A percentile compares a stretch with the other conserved stretches of the same genome.
phyloP scores from a whole-genome alignment of 768 basidiomycete genomes.

The Boletus huronensis region DNA sequence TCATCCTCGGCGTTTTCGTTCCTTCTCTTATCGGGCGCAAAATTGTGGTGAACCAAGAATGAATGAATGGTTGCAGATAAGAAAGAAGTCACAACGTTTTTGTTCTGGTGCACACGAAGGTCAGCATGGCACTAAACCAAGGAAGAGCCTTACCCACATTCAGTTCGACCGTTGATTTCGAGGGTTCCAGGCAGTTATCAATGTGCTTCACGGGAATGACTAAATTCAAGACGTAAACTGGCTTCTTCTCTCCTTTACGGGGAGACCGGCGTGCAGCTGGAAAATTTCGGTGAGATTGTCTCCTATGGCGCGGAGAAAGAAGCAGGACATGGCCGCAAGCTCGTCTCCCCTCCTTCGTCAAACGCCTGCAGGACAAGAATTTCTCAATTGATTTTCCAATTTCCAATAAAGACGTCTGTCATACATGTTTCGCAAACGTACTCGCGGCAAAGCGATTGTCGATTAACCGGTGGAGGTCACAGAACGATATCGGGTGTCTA shows the following conservation, averaged over 20 bases:
- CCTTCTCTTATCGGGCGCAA: conserved; percentile 33
- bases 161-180: conserved; percentile 64
- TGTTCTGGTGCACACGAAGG: conserved; percentile 44
- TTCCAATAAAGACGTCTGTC: conserved; percentile 12
- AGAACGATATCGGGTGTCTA: conserved; percentile 58
- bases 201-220: conserved; percentile 60
- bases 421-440: conserved; percentile 71
- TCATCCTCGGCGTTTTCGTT: conserved; percentile 16
- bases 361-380: conserved; percentile 48
- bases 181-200: conserved; percentile 80
- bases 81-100: conserved; percentile 50
- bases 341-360: conserved; percentile 58
- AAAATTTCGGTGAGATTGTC: conserved; percentile 6
- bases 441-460: conserved; percentile 64
- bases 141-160: conserved; percentile 44
- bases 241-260: conserved; percentile 71
- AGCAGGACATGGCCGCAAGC: conserved; percentile 21
- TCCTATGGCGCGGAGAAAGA: conserved; percentile 8
- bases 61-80: conserved; percentile 54
- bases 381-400: conserved; percentile 2
- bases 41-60: conserved; percentile 66
- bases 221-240: conserved; percentile 82
- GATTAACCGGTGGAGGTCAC: conserved; percentile 67
- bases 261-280: conserved; percentile 68
- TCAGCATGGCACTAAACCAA: conserved; percentile 9